Conservation (phyloP, 768 basidiomycete species). For the Termitomyces sp. region DNA sequence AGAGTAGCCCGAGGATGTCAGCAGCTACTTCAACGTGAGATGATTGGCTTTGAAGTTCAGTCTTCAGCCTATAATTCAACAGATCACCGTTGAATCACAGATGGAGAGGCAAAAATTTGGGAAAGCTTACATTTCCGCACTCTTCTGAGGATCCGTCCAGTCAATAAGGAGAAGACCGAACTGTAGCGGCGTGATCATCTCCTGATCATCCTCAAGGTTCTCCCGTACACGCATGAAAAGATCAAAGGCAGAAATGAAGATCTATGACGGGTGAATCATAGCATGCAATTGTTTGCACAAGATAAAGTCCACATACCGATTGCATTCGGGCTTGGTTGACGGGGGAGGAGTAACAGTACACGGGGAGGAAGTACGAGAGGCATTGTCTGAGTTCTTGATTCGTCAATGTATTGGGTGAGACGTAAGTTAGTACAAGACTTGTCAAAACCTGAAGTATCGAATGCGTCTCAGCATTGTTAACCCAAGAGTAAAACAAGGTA, state of each 20-base stretch:
- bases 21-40: slow-evolving; percentile 60
- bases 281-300: not conserved
- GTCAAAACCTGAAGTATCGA: slow-evolving; percentile 31
- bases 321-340: slow-evolving; percentile 72
- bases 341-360: slow-evolving; percentile 85
- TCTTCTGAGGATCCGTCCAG: slow-evolving; percentile 85
- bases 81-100: not conserved
- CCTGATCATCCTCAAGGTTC: slow-evolving; percentile 68
- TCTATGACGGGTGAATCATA: slow-evolving; percentile 37
- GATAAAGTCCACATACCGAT: slow-evolving; percentile 29
- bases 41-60: slow-evolving; percentile 18
- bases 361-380: slow-evolving; percentile 93
- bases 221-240: slow-evolving; percentile 55
- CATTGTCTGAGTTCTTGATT: slow-evolving; percentile 91
- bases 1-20: slow-evolving; percentile 50
- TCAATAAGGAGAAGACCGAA: slow-evolving; percentile 80
- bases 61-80: slow-evolving; percentile 12
- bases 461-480: not conserved
- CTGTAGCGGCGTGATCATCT: slow-evolving; percentile 71
- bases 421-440: slow-evolving; percentile 57
- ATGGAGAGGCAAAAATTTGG: not conserved
- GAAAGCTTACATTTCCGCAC: slow-evolving; percentile 40
- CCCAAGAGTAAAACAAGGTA: slow-evolving; percentile 8
- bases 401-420: slow-evolving; percentile 80
- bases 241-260: slow-evolving; percentile 69